phyloP scores from a whole-genome alignment of 202 grass and related monocot species.

The Setaria viridis region DNA sequence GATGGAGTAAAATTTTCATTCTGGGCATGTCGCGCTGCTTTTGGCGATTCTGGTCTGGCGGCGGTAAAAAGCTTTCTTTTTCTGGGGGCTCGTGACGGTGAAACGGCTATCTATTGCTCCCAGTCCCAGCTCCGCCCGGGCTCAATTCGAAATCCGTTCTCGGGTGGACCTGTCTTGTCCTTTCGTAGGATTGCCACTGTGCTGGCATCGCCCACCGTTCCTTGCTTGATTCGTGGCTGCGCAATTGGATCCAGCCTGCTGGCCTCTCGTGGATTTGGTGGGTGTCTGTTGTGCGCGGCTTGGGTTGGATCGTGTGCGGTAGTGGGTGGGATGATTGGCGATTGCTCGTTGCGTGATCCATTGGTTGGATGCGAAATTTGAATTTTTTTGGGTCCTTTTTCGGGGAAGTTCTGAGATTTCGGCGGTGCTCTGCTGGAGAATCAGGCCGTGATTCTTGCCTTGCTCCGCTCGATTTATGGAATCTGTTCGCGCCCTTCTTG shows the following conservation, averaged over 20 bases:
- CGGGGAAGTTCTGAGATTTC: background rate
- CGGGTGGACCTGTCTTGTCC: background rate
- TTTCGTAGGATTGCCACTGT: background rate
- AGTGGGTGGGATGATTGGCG: background rate
- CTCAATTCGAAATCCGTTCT: conserved; percentile 29
- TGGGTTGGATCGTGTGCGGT: conserved; percentile 13
- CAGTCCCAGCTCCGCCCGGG: background rate
- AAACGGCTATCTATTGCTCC: conserved; percentile 16
- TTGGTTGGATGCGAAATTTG: conserved; percentile 39
- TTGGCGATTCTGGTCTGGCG: conserved; percentile 37
- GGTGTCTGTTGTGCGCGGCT: background rate
- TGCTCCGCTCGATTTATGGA: conserved; percentile 9
- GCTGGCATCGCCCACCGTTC: background rate
- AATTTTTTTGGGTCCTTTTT: conserved; percentile 1
- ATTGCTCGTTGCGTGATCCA: conserved; percentile 37
- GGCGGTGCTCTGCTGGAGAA: conserved; percentile 5
- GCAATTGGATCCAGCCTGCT: conserved; percentile 43
- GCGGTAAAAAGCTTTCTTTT: conserved; percentile 45
- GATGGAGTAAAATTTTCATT: conserved; percentile 23
- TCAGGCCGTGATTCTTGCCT: conserved; percentile 47
- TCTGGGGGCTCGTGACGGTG: conserved; percentile 48
- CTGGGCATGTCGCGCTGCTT: conserved; percentile 40
- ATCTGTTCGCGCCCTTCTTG: background rate
- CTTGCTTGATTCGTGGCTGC: conserved; percentile 8
- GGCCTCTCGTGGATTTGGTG: conserved; percentile 22